Evolutionary conservation across 495 filamentous ascomycete genomes (phyloP).

Genomic region (Cetradonia linearis): DNA sequence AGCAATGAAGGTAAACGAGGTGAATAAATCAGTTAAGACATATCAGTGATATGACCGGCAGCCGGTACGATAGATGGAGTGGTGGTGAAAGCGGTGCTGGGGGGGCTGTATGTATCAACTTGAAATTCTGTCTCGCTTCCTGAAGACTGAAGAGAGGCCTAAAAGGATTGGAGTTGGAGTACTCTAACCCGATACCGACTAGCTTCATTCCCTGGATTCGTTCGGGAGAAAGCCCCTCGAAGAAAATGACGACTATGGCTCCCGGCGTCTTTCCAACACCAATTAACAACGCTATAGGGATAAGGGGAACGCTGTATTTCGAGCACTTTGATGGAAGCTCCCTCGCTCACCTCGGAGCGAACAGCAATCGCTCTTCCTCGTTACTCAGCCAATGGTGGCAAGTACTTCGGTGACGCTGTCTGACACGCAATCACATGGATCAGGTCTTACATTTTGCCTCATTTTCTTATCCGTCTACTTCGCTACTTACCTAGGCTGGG

Average conservation of each 20-base stretch:
- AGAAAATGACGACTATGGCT: slow-evolving; percentile 14
- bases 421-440: slow-evolving; percentile 1
- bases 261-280: background rate
- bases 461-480: background rate
- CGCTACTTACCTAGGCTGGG: background rate
- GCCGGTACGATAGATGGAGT: background rate
- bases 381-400: background rate
- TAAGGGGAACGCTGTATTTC: too few relatives aligned
- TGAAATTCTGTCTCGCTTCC: background rate
- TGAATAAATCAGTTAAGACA: background rate
- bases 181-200: background rate
- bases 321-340: background rate
- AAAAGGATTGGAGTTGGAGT: slow-evolving; percentile 11
- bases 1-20: slow-evolving; percentile 10
- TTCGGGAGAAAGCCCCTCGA: slow-evolving; percentile 9
- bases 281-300: too few relatives aligned
- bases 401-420: slow-evolving; percentile 1
- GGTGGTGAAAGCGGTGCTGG: background rate
- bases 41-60: background rate
- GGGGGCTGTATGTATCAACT: background rate
- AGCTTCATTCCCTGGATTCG: background rate
- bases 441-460: background rate
- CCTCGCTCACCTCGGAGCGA: background rate
- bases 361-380: background rate
- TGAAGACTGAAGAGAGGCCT: background rate